Evolutionary conservation across 352 stramenopile species (phyloP).

Genomic region (Salisapilia sapeloensis): DNA sequence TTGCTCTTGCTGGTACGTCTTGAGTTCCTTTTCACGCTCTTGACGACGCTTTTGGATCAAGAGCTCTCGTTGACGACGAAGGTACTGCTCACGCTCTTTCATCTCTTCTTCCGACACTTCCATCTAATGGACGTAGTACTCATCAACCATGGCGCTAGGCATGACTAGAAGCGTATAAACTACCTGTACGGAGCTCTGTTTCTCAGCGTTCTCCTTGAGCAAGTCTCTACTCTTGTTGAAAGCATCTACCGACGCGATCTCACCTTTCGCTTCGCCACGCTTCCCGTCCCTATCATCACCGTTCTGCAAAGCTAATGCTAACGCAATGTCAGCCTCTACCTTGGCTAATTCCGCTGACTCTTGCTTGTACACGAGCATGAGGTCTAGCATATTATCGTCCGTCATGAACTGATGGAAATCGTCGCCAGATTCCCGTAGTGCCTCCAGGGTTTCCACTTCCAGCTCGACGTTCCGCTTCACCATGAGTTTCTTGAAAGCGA

Average conservation of each 20-base stretch:
- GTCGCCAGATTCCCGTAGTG: constrained; percentile 48
- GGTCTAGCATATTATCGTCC: constrained; percentile 66
- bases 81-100: constrained; percentile 56
- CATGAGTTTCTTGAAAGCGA: constrained; percentile 89
- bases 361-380: constrained; percentile 74
- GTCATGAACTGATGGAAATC: constrained; percentile 73
- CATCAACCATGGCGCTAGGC: neutral
- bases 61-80: constrained; percentile 51
- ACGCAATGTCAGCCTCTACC: constrained; percentile 54
- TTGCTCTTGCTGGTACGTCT: constrained; percentile 57
- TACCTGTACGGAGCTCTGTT: no score
- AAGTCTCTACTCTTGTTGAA: constrained; percentile 58
- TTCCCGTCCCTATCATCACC: constrained; percentile 48
- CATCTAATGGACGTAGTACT: constrained; percentile 10
- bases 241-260: constrained; percentile 32
- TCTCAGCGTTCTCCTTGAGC: constrained; percentile 47
- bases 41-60: constrained; percentile 75
- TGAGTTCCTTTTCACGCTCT: constrained; percentile 48
- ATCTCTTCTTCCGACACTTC: constrained; percentile 55
- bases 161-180: constrained; percentile 1
- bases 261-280: constrained; percentile 8
- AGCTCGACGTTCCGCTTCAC: constrained; percentile 84
- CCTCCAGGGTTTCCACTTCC: constrained; percentile 77
- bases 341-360: constrained; percentile 77
- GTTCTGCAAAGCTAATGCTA: constrained; percentile 54